Evolutionary conservation across 1,284 basidiomycete genomes (phyloP).

Genomic region (Cutaneotrichosporon sp.): DNA sequence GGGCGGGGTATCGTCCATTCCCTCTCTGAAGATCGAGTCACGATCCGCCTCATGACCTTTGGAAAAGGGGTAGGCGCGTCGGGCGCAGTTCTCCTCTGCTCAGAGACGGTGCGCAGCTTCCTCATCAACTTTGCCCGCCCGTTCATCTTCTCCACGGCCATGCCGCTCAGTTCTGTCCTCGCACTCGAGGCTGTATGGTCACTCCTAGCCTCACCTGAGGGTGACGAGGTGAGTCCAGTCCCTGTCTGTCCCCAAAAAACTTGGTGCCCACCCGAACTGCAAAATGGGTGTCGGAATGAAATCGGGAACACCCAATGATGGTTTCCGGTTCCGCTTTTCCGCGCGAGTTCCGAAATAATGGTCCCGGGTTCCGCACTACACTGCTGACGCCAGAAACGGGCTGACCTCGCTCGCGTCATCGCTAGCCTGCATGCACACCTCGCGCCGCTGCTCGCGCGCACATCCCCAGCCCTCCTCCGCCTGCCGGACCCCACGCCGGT

Average conservation of each 20-base stretch:
- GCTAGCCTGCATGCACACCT: constrained; percentile 31
- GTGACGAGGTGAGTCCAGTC: constrained; percentile 56
- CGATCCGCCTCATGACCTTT: constrained; percentile 61
- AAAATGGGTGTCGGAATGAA: not conserved
- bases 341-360: not conserved
- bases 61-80: constrained; percentile 70
- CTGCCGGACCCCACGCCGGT: constrained; percentile 31
- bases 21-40: constrained; percentile 44
- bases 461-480: constrained; percentile 32
- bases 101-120: constrained; percentile 71
- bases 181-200: constrained; percentile 75
- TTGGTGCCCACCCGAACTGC: too few species aligned
- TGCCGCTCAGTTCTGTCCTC: constrained; percentile 71
- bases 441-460: constrained; percentile 27
- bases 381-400: constrained; percentile 12
- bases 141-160: constrained; percentile 83
- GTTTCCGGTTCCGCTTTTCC: not conserved
- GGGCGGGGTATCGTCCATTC: constrained; percentile 62
- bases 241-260: not conserved
- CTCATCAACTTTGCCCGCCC: constrained; percentile 90
- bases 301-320: not conserved
- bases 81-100: constrained; percentile 78
- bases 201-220: constrained; percentile 67
- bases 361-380: too few species aligned
- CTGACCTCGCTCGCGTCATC: constrained; percentile 2